These are phyloP conservation scores for Fonsecaea monophora DNA, from an alignment of 2,329 filamentous ascomycete genomes.

Conservation along the genomic window DNA sequence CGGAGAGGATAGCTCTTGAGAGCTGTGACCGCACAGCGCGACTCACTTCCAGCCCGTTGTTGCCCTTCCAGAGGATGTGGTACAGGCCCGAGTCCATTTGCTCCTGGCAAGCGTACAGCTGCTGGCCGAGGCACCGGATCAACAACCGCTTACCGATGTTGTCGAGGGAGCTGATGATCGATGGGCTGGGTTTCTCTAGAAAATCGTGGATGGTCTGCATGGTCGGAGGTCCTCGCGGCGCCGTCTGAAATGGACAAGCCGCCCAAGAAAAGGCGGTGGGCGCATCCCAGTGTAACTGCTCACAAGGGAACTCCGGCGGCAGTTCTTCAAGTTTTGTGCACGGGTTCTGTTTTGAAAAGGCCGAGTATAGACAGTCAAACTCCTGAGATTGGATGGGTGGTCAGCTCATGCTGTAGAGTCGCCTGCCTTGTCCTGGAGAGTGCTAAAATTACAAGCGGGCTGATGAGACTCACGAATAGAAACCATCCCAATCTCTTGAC, in stretches of 20 bases:
- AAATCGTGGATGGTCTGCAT: constrained; percentile 15
- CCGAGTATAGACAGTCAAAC: constrained; percentile 23
- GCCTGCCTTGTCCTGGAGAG: background rate
- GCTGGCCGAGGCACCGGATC: constrained; percentile 14
- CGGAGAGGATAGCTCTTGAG: constrained; percentile 11
- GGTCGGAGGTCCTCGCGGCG: constrained; percentile 16
- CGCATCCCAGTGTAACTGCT: constrained; percentile 22
- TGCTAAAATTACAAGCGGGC: background rate
- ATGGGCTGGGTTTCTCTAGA: background rate
- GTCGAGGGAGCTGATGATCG: constrained; percentile 6
- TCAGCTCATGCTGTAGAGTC: background rate
- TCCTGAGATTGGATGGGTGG: background rate
- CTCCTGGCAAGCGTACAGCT: constrained; percentile 10
- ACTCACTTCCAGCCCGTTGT: background rate
- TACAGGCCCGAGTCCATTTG: constrained; percentile 17
- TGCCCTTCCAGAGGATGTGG: constrained; percentile 13
- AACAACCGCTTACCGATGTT: constrained; percentile 17
- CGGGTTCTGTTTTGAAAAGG: constrained; percentile 19
- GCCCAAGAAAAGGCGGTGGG: constrained; percentile 20
- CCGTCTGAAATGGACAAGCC: constrained; percentile 13
- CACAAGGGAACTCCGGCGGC: constrained; percentile 12
- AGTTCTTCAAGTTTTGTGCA: constrained; percentile 23
- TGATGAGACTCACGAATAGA: constrained; percentile 13
- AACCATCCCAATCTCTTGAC: constrained; percentile 17
- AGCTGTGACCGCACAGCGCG: background rate